Percentiles rank a stretch among this genome's conserved stretches.
phyloP scores from a whole-genome alignment of 495 filamentous ascomycete species.

The Penicillium samsonianum region DNA sequence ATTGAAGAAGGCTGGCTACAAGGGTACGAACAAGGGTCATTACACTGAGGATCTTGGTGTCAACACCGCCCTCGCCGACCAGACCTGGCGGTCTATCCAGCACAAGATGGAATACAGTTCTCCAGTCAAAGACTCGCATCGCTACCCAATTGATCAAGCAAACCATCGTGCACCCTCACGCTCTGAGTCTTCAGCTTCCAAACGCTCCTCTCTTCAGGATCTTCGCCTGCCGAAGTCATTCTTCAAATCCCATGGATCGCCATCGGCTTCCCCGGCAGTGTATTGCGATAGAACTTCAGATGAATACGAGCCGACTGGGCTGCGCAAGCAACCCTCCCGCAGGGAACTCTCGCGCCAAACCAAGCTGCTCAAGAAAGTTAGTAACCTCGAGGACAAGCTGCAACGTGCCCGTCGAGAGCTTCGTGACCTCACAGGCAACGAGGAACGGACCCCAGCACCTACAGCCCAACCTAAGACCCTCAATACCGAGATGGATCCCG shows the following conservation, averaged over 20 bases:
- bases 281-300: slow-evolving; percentile 30
- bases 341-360: slow-evolving; percentile 63
- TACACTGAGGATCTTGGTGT: slow-evolving; percentile 31
- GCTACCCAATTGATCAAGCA: slow-evolving; percentile 3
- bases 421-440: slow-evolving; percentile 47
- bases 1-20: slow-evolving; percentile 60
- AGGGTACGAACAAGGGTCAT: slow-evolving; percentile 47
- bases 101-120: slow-evolving; percentile 38
- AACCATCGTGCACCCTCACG: slow-evolving; percentile 13
- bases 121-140: background rate
- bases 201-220: slow-evolving; percentile 43
- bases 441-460: slow-evolving; percentile 34
- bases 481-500: slow-evolving; percentile 38
- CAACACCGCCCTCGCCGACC: slow-evolving; percentile 31
- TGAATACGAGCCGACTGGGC: slow-evolving; percentile 31
- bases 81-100: slow-evolving; percentile 44
- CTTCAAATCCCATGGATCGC: slow-evolving; percentile 25
- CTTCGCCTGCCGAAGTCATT: slow-evolving; percentile 38
- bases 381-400: slow-evolving; percentile 65
- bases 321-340: slow-evolving; percentile 56
- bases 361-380: slow-evolving; percentile 64
- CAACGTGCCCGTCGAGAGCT: slow-evolving; percentile 59
- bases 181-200: slow-evolving; percentile 30
- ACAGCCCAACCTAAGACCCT: slow-evolving; percentile 19
- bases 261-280: slow-evolving; percentile 4